These are phyloP conservation scores for Pseudogymnoascus sp. DNA, from an alignment of 2,329 filamentous ascomycete species.

Conservation along the genomic window DNA sequence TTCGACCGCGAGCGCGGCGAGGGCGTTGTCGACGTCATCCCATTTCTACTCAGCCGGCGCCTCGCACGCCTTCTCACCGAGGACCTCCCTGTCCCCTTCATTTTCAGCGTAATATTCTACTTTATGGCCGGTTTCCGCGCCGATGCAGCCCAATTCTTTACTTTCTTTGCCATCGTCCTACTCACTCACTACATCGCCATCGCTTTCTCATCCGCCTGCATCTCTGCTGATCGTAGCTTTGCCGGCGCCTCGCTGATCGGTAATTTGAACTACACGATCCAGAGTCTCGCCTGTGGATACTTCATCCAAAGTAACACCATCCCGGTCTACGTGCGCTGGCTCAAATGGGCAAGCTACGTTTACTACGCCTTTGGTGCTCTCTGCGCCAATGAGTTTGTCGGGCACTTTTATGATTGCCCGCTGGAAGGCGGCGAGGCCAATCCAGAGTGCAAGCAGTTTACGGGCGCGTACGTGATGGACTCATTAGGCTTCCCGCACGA, in stretches of 20 bases:
- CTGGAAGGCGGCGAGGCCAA: conserved; percentile 51
- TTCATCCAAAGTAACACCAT: conserved; percentile 68
- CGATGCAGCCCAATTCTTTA: conserved; percentile 57
- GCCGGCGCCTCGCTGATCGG: conserved; percentile 62
- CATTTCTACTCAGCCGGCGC: conserved; percentile 62
- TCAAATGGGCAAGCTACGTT: conserved; percentile 59
- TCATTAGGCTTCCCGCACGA: conserved; percentile 58
- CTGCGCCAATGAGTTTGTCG: conserved; percentile 63
- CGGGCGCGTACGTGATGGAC: conserved; percentile 59
- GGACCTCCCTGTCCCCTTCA: conserved; percentile 62
- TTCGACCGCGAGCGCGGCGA: conserved; percentile 71
- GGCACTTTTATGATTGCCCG: conserved; percentile 66
- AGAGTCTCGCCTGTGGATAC: conserved; percentile 67
- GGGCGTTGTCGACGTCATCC: conserved; percentile 59
- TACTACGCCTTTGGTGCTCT: conserved; percentile 67
- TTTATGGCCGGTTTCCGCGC: conserved; percentile 69
- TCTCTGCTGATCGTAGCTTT: conserved; percentile 58
- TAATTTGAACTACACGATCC: conserved; percentile 64
- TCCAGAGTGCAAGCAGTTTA: conserved; percentile 60
- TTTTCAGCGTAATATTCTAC: conserved; percentile 65
- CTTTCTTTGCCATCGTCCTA: conserved; percentile 60
- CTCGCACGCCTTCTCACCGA: conserved; percentile 61
- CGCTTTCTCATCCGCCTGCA: conserved; percentile 60
- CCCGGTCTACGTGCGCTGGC: conserved; percentile 69
- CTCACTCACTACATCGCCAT: conserved; percentile 67